Base-by-base conservation (phyloP, 1,284 basidiomycete genomes). In the Pseudozyma tsukubaensis region DNA sequence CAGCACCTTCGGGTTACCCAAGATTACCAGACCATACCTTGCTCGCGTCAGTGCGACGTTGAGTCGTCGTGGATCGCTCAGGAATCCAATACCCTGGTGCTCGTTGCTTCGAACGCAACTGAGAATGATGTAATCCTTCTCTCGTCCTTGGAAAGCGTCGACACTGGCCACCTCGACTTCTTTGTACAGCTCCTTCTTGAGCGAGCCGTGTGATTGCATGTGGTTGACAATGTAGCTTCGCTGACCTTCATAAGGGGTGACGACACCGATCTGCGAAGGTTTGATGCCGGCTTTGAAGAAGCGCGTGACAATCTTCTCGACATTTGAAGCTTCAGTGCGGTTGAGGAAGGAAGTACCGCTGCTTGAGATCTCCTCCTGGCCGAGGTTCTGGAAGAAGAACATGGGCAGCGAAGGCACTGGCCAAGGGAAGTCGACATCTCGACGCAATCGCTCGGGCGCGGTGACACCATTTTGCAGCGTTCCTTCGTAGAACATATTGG, bases 401-500 rank as follows among this genome's bases (percentile, higher is more conserved):
- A 99, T 99, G 18, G 97, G 97, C 8, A 94, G 94, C 78, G 94
- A 93, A n/a, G 93, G 92, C 36, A 94, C 90, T 4, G 97, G 97
- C 97, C 97, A 99, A 1, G 97, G 97, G 86, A 99, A 99, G 85
- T 99, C 96, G 53, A 99, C 94, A 79, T 97, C 94, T 88, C 95
- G 97, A 85, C 95, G 89, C 76, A 99, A 87, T 48, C 97, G 90
- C 85, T 99, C 97, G 1, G 97, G 96, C 12, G 97, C 97, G 11
- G 97, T 99, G 64, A 99, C 97, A 86, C 97, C 97, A 85, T 99
- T 99, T 87, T 99, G 97, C 48, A 99, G 87, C 0, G 95, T 97
- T 19, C 97, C 97, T 85, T 99, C 97, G 86, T 99, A 99, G 87
- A 99, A 99, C 96, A 99, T 98, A 86, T 99, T 99, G 69, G 94